Evolutionary conservation across 1,139 yeast genomes (phyloP).

Genomic region (Pichia sp.): DNA sequence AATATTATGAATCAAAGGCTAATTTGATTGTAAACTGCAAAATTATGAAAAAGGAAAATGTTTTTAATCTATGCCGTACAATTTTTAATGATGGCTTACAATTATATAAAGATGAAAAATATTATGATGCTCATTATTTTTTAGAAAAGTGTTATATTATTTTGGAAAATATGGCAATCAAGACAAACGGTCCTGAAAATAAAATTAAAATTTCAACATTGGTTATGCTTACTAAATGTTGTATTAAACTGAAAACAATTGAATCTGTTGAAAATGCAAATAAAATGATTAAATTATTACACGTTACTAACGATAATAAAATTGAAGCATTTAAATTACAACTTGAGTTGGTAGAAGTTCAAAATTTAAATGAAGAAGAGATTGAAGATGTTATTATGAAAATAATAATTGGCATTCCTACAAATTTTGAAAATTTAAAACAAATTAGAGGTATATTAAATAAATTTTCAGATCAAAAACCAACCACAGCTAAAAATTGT

Average conservation of each 20-base stretch:
- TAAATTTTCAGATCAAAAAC: constrained; percentile 21
- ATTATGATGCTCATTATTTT: constrained; percentile 19
- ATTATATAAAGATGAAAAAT: constrained; percentile 15
- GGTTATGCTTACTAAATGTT: constrained; percentile 19
- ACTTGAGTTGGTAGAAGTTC: constrained; percentile 17
- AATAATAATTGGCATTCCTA: constrained; percentile 24
- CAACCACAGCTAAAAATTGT: constrained; percentile 27
- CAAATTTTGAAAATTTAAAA: constrained; percentile 16
- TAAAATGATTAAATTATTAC: constrained; percentile 13
- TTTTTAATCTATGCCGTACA: constrained; percentile 21
- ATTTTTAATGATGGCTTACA: constrained; percentile 24
- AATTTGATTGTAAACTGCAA: constrained; percentile 10
- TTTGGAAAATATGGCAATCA: constrained; percentile 11
- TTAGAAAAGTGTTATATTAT: constrained; percentile 16
- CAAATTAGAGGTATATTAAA: constrained; percentile 11
- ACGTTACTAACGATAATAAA: constrained; percentile 16
- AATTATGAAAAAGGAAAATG: constrained; percentile 2
- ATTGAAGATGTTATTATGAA: constrained; percentile 27
- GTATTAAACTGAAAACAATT: constrained; percentile 16
- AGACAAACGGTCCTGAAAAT: constrained; percentile 6
- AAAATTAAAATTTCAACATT: constrained; percentile 9
- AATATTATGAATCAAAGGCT: constrained; percentile 26
- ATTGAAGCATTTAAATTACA: constrained; percentile 24
- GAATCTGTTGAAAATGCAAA: constrained; percentile 17
- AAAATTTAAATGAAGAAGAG: constrained; percentile 5